Evolutionary conservation across 106 monocot species (phyloP).

Genomic region (Dactylorhiza incarnata): DNA sequence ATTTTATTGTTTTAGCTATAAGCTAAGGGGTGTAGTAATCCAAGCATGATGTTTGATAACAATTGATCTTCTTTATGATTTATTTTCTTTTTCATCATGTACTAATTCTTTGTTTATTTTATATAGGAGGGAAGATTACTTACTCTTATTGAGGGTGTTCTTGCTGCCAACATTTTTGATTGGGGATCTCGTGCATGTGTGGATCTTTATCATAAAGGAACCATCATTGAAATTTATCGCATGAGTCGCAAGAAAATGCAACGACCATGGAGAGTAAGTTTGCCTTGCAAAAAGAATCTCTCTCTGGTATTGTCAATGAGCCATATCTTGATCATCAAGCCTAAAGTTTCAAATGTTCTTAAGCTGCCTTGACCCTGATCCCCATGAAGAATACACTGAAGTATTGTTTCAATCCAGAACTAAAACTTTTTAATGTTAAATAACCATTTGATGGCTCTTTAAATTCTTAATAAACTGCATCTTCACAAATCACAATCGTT

Average conservation of each 20-base stretch:
- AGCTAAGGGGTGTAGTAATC: neutral
- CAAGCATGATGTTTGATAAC: neutral
- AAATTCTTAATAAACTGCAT: neutral
- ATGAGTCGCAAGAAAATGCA: slow-evolving; percentile 99
- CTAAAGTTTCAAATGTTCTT: neutral
- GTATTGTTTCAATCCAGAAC: neutral
- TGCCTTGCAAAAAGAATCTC: neutral
- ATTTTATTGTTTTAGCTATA: no score
- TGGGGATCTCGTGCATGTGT: slow-evolving; percentile 99
- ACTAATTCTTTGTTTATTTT: slow-evolving; percentile 1
- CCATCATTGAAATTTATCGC: slow-evolving; percentile 96
- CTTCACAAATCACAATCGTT: neutral
- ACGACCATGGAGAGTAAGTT: slow-evolving; percentile 87
- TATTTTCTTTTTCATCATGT: neutral
- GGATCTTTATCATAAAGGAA: slow-evolving; percentile 92
- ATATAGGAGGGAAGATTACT: slow-evolving; percentile 69
- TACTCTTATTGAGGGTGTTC: slow-evolving; percentile 94
- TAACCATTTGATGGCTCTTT: neutral
- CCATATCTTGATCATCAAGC: neutral
- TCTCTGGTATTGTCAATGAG: neutral
- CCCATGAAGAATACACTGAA: neutral
- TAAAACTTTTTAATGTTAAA: neutral
- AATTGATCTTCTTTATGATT: neutral
- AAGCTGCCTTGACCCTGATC: neutral
- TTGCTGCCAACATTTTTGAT: slow-evolving; percentile 98